Evolutionary conservation across 73 alveolate genomes (phyloP), one percentile per base, ranked within the genome.

Genomic region (Effrenium voratum): DNA sequence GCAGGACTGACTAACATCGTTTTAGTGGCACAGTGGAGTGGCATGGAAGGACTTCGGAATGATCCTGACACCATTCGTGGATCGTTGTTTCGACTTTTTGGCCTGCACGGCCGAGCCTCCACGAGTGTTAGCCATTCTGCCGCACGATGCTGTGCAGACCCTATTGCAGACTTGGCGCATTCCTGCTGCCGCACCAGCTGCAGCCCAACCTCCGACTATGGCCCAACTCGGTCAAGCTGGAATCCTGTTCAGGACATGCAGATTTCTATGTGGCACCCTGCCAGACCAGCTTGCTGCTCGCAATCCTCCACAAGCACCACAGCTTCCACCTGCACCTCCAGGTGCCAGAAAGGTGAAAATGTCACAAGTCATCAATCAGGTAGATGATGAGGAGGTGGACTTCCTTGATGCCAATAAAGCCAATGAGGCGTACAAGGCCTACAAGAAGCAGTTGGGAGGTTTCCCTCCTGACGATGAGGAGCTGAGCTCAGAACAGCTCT

Each of bases 401-500:
- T 19, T 16, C 40, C 52, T 87, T 0, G 84, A 59, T 38, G 49
- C 36, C 2, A 50, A 32, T 2, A 84, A 68, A 10, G 44, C 63
- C 68, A 59, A 34, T n/a, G 45, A 43, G 30, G 95, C 95, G 13
- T 87, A 87, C 72, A 28, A 46, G 41, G 13, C 46, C 36, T 87
- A 87, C 84, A 34, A 16, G 24, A 40, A 43, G n/a, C 36, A 46
- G 40, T 30, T 63, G 10, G 95, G 95, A 0, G 95, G 84, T 1
- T 70, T 72, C 55, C 95, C 95, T 2, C 85, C 95, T 5, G 84
- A 70, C 15, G 84, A 87, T 41, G 84, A 87, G 40, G 95, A 87
- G 26, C 55, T 63, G 72, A 60, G 70, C 30, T 13, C 81, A 1
- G 95, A 87, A 38, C 95, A 87, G 70, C 77, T 87, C 34, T 28